Evolutionary conservation across 805 yeast species (phyloP).

Genomic region (Wickerhamiella domercqiae): DNA sequence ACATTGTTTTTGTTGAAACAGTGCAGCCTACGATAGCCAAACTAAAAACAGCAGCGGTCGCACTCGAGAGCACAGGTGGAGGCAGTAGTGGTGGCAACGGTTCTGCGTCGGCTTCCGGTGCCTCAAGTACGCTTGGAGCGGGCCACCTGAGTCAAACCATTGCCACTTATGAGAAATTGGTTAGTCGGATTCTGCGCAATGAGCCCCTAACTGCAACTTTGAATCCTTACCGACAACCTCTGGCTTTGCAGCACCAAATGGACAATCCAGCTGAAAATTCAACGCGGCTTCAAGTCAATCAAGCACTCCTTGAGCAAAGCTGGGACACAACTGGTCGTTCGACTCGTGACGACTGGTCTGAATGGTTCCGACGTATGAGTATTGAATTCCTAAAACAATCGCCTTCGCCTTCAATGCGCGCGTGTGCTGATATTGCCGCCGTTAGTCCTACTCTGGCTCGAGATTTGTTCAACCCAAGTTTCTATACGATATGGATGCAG

Average conservation of each 20-base stretch:
- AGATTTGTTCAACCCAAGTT: conserved; percentile 84
- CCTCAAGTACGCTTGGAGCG: conserved; percentile 40
- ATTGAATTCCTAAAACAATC: conserved; percentile 79
- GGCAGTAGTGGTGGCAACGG: not conserved
- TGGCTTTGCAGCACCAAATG: conserved; percentile 25
- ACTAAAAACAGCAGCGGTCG: conserved; percentile 5
- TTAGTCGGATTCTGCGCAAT: conserved; percentile 58
- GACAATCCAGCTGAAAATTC: conserved; percentile 47
- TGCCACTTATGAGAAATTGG: conserved; percentile 61
- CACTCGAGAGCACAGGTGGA: conserved; percentile 33
- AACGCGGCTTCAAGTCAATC: conserved; percentile 59
- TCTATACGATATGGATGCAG: conserved; percentile 92
- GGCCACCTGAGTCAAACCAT: conserved; percentile 33
- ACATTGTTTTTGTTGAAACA: conserved; percentile 51
- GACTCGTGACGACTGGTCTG: conserved; percentile 94
- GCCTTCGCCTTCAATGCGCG: conserved; percentile 86
- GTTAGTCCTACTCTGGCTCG: conserved; percentile 71
- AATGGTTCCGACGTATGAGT: conserved; percentile 81
- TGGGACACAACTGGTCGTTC: conserved; percentile 89
- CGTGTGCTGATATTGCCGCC: conserved; percentile 80
- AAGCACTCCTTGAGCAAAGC: conserved; percentile 49
- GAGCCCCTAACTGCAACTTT: conserved; percentile 75
- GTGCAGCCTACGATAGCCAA: conserved; percentile 16
- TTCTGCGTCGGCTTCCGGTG: conserved; percentile 12
- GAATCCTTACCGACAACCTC: conserved; percentile 28